Evolutionary conservation across 2,329 filamentous ascomycete species (phyloP), one percentile per base, ranked within the genome.

Genomic region (Epichloe sp.): DNA sequence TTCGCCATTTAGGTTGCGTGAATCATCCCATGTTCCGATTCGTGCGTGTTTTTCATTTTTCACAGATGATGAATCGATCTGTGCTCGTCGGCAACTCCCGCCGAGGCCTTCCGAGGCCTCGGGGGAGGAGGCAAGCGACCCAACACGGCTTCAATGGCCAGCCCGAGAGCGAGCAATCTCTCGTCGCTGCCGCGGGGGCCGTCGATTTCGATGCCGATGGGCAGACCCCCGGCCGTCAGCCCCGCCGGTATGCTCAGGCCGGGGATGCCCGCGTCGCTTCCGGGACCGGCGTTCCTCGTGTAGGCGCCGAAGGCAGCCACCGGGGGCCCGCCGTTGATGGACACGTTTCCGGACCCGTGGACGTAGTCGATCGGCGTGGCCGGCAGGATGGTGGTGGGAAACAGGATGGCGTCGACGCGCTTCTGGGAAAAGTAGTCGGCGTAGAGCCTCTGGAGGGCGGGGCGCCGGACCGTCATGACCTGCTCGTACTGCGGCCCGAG

Each of bases 321-420:
- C 1, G 52, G 55, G 54, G 54, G 54, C 4, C 54, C 55, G 26
- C 51, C 55, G 38, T 57, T 57, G 48, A 57, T 48, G 19, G 55
- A 53, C 4, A 57, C 52, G 26, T 52, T 53, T 17, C 55, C 54
- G 11, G 53, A 55, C 4, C 54, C 52, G 34, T 55, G 12, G 7
- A 50, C 26, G 12, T 42, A 31, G 37, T 57, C 54, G 0, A 57
- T 55, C 1, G 53, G 54, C 3, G 47, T 53, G 15, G 55, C 55
- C n/a, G 55, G 54, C 23, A 57, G 44, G 4, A 53, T 50, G 5
- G 55, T 57, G 8, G 55, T 55, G 10, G 55, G 55, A 21, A 57
- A 57, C 8, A 55, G 31, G 23, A 57, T 50, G 15, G 54, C 55
- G 19, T 53, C 51, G 12, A 57, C 44, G 17, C 47, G 42, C 34